phyloP scores from a whole-genome alignment of 2,329 filamentous ascomycete genomes.

The Cytospora paraplurivora region DNA sequence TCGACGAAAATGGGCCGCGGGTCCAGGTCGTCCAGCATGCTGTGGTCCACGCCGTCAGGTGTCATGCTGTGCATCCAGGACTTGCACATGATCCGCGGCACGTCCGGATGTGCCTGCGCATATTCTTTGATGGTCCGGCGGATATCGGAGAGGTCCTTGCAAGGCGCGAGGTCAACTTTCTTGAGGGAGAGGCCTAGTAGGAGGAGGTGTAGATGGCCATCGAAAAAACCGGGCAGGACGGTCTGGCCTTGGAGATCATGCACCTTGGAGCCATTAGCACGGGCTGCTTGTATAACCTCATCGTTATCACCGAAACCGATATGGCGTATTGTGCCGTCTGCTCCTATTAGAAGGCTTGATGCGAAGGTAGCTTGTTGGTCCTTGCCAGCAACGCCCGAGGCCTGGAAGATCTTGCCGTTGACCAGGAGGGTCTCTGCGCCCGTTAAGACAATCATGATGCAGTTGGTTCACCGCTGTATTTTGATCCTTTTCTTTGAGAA shows the following conservation, averaged over 20 bases:
- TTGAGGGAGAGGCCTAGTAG: slow-evolving; percentile 56
- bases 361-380: slow-evolving; percentile 39
- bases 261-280: slow-evolving; percentile 31
- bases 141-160: slow-evolving; percentile 52
- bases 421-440: slow-evolving; percentile 41
- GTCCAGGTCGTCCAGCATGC: slow-evolving; percentile 54
- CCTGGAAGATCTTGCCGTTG: slow-evolving; percentile 51
- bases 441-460: slow-evolving; percentile 6
- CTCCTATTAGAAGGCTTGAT: slow-evolving; percentile 41
- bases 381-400: slow-evolving; percentile 32
- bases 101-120: slow-evolving; percentile 47
- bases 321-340: slow-evolving; percentile 39
- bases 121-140: slow-evolving; percentile 47
- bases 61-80: slow-evolving; percentile 62
- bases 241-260: slow-evolving; percentile 44
- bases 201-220: slow-evolving; percentile 60
- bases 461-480: neutral
- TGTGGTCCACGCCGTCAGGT: slow-evolving; percentile 49
- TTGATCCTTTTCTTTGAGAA: neutral
- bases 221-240: slow-evolving; percentile 58
- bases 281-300: slow-evolving; percentile 34
- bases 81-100: slow-evolving; percentile 51
- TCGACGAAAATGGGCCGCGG: slow-evolving; percentile 57
- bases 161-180: slow-evolving; percentile 51
- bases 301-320: slow-evolving; percentile 39